Evolutionary conservation across 2,329 filamentous ascomycete genomes (phyloP).

Genomic region (Diaporthe ampelina): DNA sequence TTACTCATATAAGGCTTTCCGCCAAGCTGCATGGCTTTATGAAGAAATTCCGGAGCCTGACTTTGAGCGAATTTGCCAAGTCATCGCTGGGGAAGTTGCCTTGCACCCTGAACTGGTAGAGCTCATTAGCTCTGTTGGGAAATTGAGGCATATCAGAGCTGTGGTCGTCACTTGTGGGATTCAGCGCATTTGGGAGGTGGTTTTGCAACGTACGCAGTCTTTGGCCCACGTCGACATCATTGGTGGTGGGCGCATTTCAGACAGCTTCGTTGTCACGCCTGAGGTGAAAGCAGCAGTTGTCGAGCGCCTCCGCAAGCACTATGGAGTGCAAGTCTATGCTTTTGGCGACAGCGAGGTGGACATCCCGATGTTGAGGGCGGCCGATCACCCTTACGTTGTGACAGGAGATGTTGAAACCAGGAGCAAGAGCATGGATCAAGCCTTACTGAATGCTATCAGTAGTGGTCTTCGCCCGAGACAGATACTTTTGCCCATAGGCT

Average conservation of each 20-base stretch:
- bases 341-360: constrained; percentile 32
- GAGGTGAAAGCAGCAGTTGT: constrained; percentile 58
- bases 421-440: constrained; percentile 66
- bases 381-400: constrained; percentile 68
- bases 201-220: constrained; percentile 61
- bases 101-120: constrained; percentile 63
- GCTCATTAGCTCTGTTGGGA: constrained; percentile 55
- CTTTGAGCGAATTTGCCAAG: constrained; percentile 61
- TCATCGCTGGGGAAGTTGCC: constrained; percentile 56
- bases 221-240: constrained; percentile 62
- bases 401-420: constrained; percentile 61
- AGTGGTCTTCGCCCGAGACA: constrained; percentile 60
- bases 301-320: background rate
- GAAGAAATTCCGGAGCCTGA: constrained; percentile 58
- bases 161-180: constrained; percentile 70
- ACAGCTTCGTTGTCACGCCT: constrained; percentile 65
- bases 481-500: constrained; percentile 57
- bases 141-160: constrained; percentile 55
- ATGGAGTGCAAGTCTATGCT: constrained; percentile 12
- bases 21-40: constrained; percentile 66
- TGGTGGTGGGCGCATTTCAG: constrained; percentile 62
- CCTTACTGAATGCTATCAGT: constrained; percentile 58
- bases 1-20: constrained; percentile 69
- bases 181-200: constrained; percentile 66
- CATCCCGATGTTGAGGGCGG: constrained; percentile 46